A percentile compares a stretch with the other conserved stretches of the same genome.
These are phyloP conservation scores for Pichia sp. DNA, from an alignment of 1,139 yeast species.

Conservation along the genomic window DNA sequence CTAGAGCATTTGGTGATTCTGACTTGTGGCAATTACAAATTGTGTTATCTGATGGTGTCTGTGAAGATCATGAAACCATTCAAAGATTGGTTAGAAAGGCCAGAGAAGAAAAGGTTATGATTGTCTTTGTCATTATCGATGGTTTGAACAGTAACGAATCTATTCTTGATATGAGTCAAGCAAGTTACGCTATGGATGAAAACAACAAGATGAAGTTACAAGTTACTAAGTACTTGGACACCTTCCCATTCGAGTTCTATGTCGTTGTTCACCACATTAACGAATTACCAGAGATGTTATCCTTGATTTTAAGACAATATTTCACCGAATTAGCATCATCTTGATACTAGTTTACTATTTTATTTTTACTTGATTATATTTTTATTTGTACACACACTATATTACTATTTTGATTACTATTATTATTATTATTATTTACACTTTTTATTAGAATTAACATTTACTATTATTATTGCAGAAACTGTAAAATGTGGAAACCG, in stretches of 20 bases:
- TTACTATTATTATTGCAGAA: too few species aligned
- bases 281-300: conserved; percentile 90
- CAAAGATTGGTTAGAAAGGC: conserved; percentile 87
- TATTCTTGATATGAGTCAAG: conserved; percentile 94
- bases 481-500: too few species aligned
- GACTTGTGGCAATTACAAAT: conserved; percentile 95
- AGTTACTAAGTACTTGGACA: conserved; percentile 83
- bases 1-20: conserved; percentile 47
- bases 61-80: conserved; percentile 88
- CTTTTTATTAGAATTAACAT: too few species aligned
- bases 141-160: conserved; percentile 84
- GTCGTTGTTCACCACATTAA: conserved; percentile 88
- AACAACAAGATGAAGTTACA: conserved; percentile 70
- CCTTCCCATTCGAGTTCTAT: conserved; percentile 96
- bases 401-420: conserved; percentile 8
- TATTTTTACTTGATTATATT: background rate
- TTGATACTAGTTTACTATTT: conserved; percentile 4
- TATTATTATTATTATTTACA: background rate
- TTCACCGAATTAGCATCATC: conserved; percentile 63
- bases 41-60: conserved; percentile 92
- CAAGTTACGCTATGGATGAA: conserved; percentile 67
- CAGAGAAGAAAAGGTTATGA: conserved; percentile 88
- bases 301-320: conserved; percentile 87
- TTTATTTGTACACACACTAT: background rate
- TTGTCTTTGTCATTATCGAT: conserved; percentile 92